These are phyloP conservation scores for Penicillium sp. DNA, from an alignment of 2,329 filamentous ascomycete genomes.

Conservation along the genomic window DNA sequence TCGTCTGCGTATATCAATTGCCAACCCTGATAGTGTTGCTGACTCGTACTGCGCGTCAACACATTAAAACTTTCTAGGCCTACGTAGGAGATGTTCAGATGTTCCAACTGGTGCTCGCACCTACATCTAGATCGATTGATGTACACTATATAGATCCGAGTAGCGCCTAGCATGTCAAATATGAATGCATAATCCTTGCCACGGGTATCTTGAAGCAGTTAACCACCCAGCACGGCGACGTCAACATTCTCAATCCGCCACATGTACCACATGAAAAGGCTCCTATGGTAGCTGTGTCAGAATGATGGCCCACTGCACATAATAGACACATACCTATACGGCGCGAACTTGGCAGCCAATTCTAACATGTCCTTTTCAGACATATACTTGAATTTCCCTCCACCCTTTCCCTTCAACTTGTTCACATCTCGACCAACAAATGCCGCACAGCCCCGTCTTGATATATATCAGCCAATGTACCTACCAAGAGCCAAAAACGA, in stretches of 20 bases:
- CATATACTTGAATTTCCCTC: slow-evolving; percentile 98
- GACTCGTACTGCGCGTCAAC: background rate
- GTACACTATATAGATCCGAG: background rate
- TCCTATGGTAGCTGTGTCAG: slow-evolving; percentile 47
- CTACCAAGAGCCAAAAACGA: background rate
- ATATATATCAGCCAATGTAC: slow-evolving; percentile 10
- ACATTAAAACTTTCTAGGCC: background rate
- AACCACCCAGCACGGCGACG: slow-evolving; percentile 48
- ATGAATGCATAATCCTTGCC: background rate
- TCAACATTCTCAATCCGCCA: slow-evolving; percentile 82
- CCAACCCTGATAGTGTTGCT: background rate
- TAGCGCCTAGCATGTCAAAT: background rate
- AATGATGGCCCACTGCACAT: background rate
- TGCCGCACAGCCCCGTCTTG: slow-evolving; percentile 76
- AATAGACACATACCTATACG: slow-evolving; percentile 59
- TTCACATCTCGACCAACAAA: slow-evolving; percentile 76
- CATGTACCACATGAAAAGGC: slow-evolving; percentile 98
- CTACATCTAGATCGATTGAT: background rate
- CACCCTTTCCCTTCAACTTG: slow-evolving; percentile 72
- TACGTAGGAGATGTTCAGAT: background rate
- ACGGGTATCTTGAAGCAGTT: background rate
- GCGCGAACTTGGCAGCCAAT: slow-evolving; percentile 71
- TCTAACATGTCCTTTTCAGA: slow-evolving; percentile 86
- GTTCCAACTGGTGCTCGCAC: background rate
- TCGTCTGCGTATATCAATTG: background rate